A percentile compares a stretch with the other conserved stretches of the same genome.
Conservation (phyloP, 805 yeast species). For the Saturnispora hagleri region DNA sequence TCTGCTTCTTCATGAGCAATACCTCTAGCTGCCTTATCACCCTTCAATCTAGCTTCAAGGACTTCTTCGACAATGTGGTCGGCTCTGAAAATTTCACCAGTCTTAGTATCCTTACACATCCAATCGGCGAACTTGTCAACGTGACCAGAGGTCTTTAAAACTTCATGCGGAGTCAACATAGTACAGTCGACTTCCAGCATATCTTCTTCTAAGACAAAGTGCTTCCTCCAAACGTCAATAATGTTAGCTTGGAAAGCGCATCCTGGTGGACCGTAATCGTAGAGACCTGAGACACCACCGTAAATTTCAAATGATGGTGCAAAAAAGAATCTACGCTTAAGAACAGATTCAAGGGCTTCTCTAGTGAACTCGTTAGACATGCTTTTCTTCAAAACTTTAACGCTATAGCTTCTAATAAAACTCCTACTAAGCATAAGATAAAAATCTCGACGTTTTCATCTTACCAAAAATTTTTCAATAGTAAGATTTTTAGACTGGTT, state of each 20-base stretch:
- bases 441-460: conserved; percentile 1
- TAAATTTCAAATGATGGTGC: conserved; percentile 97
- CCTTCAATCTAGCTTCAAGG: conserved; percentile 89
- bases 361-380: conserved; percentile 48
- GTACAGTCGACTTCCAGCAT: conserved; percentile 98
- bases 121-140: conserved; percentile 98
- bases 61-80: conserved; percentile 98
- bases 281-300: conserved; percentile 97
- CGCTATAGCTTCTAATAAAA: conserved; percentile 4
- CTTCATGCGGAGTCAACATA: conserved; percentile 96
- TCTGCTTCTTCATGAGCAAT: conserved; percentile 53
- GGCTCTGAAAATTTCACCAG: conserved; percentile 98
- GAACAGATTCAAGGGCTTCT: conserved; percentile 79
- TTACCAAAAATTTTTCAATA: background rate
- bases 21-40: conserved; percentile 96
- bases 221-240: conserved; percentile 94
- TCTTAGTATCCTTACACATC: conserved; percentile 94
- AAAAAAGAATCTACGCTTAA: conserved; percentile 92
- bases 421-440: background rate
- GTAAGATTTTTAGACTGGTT: background rate
- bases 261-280: conserved; percentile 99
- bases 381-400: background rate
- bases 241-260: conserved; percentile 96
- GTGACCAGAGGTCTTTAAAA: conserved; percentile 96
- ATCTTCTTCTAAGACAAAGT: conserved; percentile 93